Base-by-base conservation (phyloP, 331 rosid species). In the Malus hybrid region DNA sequence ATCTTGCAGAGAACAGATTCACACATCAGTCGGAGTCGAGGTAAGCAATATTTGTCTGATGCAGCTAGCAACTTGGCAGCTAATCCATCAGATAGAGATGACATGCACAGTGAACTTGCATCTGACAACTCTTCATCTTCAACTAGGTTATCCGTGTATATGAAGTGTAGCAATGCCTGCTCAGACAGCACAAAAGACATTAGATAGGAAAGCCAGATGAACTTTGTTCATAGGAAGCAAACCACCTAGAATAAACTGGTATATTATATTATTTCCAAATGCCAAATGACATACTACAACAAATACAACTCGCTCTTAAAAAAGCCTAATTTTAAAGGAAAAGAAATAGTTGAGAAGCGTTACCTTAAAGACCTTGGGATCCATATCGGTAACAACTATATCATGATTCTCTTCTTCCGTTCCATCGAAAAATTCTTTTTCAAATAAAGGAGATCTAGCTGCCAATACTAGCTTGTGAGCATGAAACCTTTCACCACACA, bases 321-420 rank as follows among this genome's bases (percentile, higher is more conserved):
- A 69, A 16, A 19, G 20, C 39, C 4, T 69, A 7, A 46, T 69
- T 69, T 7, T 6, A 24, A 44, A 46, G 29, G 18, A n/a, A 4
- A 66, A 3, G 18, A 5, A 5, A 36, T 10, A 34, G 12, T 20
- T 18, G 48, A 28, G 11, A 28, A 44, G 32, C 5, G 8, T 18
- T 84, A 94, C 99, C 99, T 92, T 94, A 81, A 94, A 94, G 80
- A 92, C 91, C 87, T 83, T 84, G 57, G 97, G 95, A 70, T 92
- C 92, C 86, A 87, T 84, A 83, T 90, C 92, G 13, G 82, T 60
- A 54, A 94, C 46, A 70, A 86, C 69, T 78, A 92, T 65, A 67
- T 92, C 97, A 6, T 60, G 65, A 82, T 70, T 81, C 79, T 85
- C 90, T 39, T 82, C 92, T 34, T 90, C 93, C 84, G 73, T 79